Evolutionary conservation across 108 stramenopile genomes (phyloP), one percentile per base, ranked within the genome.

Genomic region (Stephanodiscus triporus): DNA sequence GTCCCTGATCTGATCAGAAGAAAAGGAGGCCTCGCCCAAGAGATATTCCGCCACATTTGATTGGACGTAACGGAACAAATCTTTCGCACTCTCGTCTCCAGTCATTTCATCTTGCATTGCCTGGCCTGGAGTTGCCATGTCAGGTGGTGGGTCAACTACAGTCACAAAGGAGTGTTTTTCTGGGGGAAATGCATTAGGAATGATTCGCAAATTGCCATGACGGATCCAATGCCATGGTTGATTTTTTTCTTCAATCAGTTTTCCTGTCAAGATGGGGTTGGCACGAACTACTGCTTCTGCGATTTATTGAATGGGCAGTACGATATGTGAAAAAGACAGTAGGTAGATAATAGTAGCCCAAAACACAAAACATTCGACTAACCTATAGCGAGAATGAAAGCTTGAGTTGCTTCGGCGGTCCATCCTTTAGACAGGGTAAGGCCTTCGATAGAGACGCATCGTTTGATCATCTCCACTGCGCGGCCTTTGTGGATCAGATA

Each of bases 241-340:
- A 47, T 20, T 59, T 59, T 82, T 78, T 10, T 61, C 73, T 29
- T 82, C 81, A 9, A 79, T 37, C n/a, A 79, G 32, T 45, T 79
- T 73, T 68, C 81, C 81, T 6, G 77, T 79, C 43, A 82, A 57
- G 30, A 82, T 82, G n/a, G 81, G 81, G 51, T 82, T 82, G 23
- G 72, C 61, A 17, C 72, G 54, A 59, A 79, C 77, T 4, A 82
- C 81, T 19, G 81, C 81, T 63, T 82, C 77, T 45, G 43, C 43
- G 2, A 16, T 45, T 45, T 16, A 45, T 45, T 14, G 43, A 45
- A 17, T 16, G 43, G 14, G 16, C 14, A 17, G 16, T 45, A 11
- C 14, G n/a, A n/a, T n/a, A n/a, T n/a, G 43, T 45, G 16, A 45
- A 16, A 45, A 0, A 45, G 43, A 45, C 14, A 16, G 14, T 2